Evolutionary conservation across 805 yeast species (phyloP), one percentile per base, ranked within the genome.

Genomic region (Candida tallmaniae): DNA sequence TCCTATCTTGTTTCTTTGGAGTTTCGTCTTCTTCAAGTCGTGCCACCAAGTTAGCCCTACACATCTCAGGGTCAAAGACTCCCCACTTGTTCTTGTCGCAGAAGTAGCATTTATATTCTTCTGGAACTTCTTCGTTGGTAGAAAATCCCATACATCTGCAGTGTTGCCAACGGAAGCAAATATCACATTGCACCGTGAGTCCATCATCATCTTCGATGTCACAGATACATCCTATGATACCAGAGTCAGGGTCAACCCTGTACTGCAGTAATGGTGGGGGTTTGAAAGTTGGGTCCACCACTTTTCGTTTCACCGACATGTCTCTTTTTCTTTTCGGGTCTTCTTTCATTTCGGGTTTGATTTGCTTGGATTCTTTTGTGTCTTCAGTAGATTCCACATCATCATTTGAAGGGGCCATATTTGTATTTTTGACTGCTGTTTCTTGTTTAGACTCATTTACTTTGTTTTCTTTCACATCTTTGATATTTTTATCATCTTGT

Each of bases 91-190:
- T 37, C 29, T 61, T 54, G 37, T 80, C 81, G 60, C 97, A 89
- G 30, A 69, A 69, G 51, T 83, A 84, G 52, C 97, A 89, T 19
- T 76, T 65, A 52, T 83, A 89, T 37, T 60, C 69, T 34, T 76
- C 77, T 0, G 96, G 96, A 0, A 80, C 94, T 32, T 83, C 80
- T 25, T 76, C 82, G 38, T 74, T 76, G 29, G 80, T 74, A 29
- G 68, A 68, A 38, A 84, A 85, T 6, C 82, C 83, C 75, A 87
- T 85, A 58, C 97, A 89, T n/a, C 76, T 68, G 18, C 93, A 88
- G 61, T 89, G 97, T 54, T 89, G 96, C 97, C 97, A 89, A 42
- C 95, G 76, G 56, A 75, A 80, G 57, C 97, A 89, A 22, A 76
- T 71, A 54, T 88, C 96, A 62, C 98, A 93, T 60, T 93, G 97